Conservation (phyloP, 345 rosid genomes). For the Ceriops decandra region DNA sequence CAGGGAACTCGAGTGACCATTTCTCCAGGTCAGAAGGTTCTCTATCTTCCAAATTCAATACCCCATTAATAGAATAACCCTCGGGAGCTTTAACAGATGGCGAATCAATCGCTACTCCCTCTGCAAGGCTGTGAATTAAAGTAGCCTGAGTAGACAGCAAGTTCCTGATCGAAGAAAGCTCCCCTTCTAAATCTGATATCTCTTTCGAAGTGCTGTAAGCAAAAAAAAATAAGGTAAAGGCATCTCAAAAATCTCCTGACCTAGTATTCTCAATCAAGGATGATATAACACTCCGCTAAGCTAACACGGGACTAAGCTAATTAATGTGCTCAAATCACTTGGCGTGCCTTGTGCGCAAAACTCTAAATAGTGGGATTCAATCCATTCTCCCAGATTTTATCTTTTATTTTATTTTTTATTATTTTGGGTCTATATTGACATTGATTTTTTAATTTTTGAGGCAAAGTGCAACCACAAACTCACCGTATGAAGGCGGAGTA, state of each 20-base stretch:
- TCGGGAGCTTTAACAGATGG: conserved; percentile 42
- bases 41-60: conserved; percentile 41
- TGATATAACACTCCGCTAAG: no score
- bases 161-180: conserved; percentile 85
- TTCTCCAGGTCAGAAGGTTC: conserved; percentile 77
- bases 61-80: conserved; percentile 37
- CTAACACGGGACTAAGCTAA: no score
- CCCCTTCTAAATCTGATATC: conserved; percentile 98
- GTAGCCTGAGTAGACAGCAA: conserved; percentile 92
- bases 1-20: conserved; percentile 86
- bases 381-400: no score
- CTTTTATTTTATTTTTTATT: no score
- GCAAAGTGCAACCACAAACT: neutral
- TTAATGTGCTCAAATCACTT: no score
- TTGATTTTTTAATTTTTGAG: no score
- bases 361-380: no score
- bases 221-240: conserved; percentile 10
- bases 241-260: neutral
- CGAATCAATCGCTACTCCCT: conserved; percentile 74
- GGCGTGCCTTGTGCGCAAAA: no score
- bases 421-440: no score
- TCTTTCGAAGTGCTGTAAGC: conserved; percentile 85
- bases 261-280: no score
- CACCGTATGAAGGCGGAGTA: conserved; percentile 96
- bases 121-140: conserved; percentile 82